A percentile compares a stretch with the other conserved stretches of the same genome.
Evolutionary conservation across 2,329 filamentous ascomycete species (phyloP).

Genomic region (Dendryphion nanum): DNA sequence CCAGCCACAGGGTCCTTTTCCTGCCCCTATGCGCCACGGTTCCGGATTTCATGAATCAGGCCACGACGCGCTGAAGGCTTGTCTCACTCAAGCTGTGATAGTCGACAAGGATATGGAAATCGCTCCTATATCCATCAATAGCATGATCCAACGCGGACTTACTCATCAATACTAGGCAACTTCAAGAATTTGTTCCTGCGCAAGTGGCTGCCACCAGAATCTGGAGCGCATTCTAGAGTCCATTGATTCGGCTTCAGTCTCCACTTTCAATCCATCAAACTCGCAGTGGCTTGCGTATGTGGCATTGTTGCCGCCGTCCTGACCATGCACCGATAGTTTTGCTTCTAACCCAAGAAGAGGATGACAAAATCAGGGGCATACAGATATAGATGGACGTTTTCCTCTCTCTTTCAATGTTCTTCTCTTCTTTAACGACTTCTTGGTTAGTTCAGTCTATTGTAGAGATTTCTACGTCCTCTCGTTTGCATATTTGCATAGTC

Average conservation of each 20-base stretch:
- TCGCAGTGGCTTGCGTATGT: neutral
- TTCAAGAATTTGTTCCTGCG: slow-evolving; percentile 3
- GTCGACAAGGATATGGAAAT: no score
- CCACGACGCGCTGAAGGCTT: no score
- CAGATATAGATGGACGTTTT: neutral
- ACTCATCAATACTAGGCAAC: neutral
- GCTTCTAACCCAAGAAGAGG: no score
- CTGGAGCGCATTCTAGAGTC: neutral
- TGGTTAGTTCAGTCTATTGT: slow-evolving; percentile 23
- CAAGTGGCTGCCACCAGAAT: slow-evolving; percentile 1
- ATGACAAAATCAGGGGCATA: no score
- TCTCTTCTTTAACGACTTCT: slow-evolving; percentile 18
- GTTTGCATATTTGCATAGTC: slow-evolving; percentile 12
- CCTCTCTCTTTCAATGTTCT: slow-evolving; percentile 2
- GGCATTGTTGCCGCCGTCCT: no score
- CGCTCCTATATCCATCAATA: no score
- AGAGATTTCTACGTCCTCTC: slow-evolving; percentile 24
- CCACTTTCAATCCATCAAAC: neutral
- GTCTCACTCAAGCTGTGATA: no score
- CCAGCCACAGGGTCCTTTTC: no score
- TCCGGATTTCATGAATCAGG: no score
- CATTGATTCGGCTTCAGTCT: neutral
- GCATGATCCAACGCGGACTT: no score
- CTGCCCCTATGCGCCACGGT: no score
- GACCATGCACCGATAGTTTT: no score